Conservation (phyloP, 208 protist species). For the Jaenimonas drosophilae region DNA sequence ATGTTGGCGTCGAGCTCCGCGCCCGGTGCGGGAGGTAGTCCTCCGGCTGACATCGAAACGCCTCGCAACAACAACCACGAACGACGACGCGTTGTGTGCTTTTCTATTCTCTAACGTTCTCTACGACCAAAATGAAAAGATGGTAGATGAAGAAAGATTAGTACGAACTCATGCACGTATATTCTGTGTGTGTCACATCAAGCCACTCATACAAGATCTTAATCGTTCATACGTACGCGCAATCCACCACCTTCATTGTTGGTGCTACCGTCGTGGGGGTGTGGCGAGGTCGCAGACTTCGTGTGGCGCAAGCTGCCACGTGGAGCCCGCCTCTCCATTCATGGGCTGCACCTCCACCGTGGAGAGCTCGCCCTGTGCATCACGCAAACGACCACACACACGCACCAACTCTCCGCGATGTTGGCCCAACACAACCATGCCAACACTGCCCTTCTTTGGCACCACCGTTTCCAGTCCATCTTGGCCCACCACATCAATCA, state of each 20-base stretch:
- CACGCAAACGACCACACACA: slow-evolving; percentile 24
- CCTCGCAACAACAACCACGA: neutral
- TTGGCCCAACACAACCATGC: slow-evolving; percentile 48
- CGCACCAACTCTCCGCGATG: slow-evolving; percentile 51
- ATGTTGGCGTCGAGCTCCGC: slow-evolving; percentile 9
- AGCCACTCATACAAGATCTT: too few species aligned
- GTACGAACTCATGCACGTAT: too few species aligned
- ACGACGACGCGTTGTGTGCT: neutral
- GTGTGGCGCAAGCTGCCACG: slow-evolving; percentile 24
- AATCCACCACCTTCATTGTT: too few species aligned
- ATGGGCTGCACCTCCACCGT: slow-evolving; percentile 39
- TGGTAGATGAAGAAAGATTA: neutral
- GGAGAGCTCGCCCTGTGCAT: slow-evolving; percentile 16
- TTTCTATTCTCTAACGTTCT: neutral
- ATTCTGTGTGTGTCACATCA: too few species aligned
- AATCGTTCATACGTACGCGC: too few species aligned
- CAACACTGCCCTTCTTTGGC: slow-evolving; percentile 45
- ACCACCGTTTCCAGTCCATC: slow-evolving; percentile 65
- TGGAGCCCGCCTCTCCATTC: slow-evolving; percentile 24
- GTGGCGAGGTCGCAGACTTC: slow-evolving; percentile 33
- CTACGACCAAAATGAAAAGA: slow-evolving; percentile 2
- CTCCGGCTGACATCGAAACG: slow-evolving; percentile 3
- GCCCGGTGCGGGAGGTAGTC: slow-evolving; percentile 8
- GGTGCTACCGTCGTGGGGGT: too few species aligned
- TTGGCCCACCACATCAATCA: slow-evolving; percentile 49